Percentiles rank a stretch among this genome's conserved stretches.
phyloP scores from a whole-genome alignment of 2,329 filamentous ascomycete genomes.

The Arthrocladium fulminans region DNA sequence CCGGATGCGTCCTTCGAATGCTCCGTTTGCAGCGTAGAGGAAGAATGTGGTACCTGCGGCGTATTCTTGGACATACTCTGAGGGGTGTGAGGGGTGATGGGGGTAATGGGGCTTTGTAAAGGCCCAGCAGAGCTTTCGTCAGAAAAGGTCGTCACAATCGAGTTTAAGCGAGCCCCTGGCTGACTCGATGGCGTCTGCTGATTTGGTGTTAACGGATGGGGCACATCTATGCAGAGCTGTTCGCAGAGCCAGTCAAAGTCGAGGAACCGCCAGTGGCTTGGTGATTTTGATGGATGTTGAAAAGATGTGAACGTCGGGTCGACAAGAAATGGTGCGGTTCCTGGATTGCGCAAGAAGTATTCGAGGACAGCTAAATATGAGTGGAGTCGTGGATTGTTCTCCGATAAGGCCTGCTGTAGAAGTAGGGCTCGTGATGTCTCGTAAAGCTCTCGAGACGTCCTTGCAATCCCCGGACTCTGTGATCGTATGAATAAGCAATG shows the following conservation, averaged over 20 bases:
- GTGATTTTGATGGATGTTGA: not conserved
- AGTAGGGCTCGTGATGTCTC: not conserved
- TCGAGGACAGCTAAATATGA: not conserved
- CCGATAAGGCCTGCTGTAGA: not conserved
- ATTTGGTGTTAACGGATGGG: not conserved
- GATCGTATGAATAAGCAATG: not conserved
- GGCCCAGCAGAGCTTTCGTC: not conserved
- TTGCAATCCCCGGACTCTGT: not conserved
- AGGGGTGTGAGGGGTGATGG: not conserved
- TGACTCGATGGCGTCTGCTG: not conserved
- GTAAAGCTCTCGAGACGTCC: not conserved
- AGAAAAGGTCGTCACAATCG: not conserved
- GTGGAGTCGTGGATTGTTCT: not conserved
- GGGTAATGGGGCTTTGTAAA: not conserved
- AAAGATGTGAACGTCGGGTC: not conserved
- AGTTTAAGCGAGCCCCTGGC: not conserved
- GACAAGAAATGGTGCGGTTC: not conserved
- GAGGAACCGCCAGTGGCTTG: not conserved
- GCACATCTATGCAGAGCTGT: not conserved
- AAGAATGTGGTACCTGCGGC: too few species aligned
- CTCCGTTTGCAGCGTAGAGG: too few species aligned
- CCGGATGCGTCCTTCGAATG: not conserved
- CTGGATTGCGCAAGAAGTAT: not conserved
- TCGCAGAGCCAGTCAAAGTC: not conserved
- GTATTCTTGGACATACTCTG: too few species aligned